Evolutionary conservation across 768 basidiomycete species (phyloP).

Genomic region (Filobasidium wieringae): DNA sequence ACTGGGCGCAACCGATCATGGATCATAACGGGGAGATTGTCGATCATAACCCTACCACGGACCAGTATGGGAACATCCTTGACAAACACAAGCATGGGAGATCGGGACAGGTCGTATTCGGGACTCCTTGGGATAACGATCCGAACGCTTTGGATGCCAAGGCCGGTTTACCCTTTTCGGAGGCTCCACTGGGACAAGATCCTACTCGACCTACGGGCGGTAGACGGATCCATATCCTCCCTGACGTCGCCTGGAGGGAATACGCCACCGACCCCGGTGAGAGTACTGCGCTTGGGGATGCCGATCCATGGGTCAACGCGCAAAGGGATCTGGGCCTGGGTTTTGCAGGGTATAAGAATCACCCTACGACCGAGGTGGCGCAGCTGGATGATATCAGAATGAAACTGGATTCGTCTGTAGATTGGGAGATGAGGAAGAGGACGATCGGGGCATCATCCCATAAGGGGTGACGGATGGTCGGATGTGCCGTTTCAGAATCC

Average conservation of each 20-base stretch:
- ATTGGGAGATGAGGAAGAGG: not conserved
- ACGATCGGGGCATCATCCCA: not conserved
- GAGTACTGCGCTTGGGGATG: not conserved
- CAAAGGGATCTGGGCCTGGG: not conserved
- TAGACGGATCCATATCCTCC: constrained; percentile 2
- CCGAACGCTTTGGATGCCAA: not conserved
- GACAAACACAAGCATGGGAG: not conserved
- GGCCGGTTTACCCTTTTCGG: not conserved
- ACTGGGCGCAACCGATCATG: constrained; percentile 8
- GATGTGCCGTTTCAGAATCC: no score
- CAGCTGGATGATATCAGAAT: not conserved
- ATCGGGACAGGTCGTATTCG: not conserved
- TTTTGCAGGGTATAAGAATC: not conserved
- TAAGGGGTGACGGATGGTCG: no score
- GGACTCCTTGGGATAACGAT: constrained; percentile 3
- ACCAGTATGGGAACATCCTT: constrained; percentile 1
- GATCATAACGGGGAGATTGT: not conserved
- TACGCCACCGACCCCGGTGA: not conserved
- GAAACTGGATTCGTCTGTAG: not conserved
- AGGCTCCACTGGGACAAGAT: not conserved
- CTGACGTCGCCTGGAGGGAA: not conserved
- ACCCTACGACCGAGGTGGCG: not conserved
- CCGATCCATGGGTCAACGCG: not conserved
- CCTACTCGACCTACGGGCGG: not conserved
- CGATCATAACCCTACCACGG: constrained; percentile 11